phyloP scores from a whole-genome alignment of 2,329 filamentous ascomycete genomes.

The Bipolaris zeicola region DNA sequence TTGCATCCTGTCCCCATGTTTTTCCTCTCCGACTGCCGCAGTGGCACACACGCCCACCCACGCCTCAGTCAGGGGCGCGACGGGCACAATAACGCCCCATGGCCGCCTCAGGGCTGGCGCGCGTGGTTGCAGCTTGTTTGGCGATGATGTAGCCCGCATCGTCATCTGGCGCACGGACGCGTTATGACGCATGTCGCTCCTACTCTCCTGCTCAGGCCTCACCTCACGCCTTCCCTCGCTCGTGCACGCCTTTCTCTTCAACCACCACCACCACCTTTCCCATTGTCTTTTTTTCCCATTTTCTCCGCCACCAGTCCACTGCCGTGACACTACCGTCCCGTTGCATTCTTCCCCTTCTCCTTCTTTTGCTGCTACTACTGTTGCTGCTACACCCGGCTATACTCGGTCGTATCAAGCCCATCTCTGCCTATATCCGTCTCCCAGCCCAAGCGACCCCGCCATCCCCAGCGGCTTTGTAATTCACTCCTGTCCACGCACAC shows the following conservation, averaged over 20 bases:
- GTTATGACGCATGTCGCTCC: conserved; percentile 20
- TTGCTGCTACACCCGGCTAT: conserved; percentile 21
- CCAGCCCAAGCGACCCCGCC: conserved; percentile 28
- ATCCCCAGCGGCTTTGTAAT: conserved; percentile 21
- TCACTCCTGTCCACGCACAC: conserved; percentile 6
- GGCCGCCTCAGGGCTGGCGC: conserved; percentile 2
- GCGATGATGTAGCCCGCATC: conserved; percentile 33
- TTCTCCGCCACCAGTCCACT: conserved; percentile 15
- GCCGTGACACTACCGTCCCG: conserved; percentile 19
- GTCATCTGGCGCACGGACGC: conserved; percentile 25
- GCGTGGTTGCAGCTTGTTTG: conserved; percentile 22
- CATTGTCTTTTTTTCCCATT: conserved; percentile 15
- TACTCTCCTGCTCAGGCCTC: conserved; percentile 31
- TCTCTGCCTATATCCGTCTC: conserved; percentile 13
- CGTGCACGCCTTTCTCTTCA: conserved; percentile 33
- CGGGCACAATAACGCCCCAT: too few relatives aligned
- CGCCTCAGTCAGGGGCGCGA: neutral
- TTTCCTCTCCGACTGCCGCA: neutral
- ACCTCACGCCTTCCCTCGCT: conserved; percentile 15
- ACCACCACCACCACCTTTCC: conserved; percentile 20
- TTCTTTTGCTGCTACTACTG: neutral
- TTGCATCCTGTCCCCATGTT: too few relatives aligned
- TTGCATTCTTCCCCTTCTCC: neutral
- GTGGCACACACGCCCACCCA: neutral
- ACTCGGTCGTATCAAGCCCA: conserved; percentile 17